Evolutionary conservation across 164 flowering plant genomes (phyloP), one percentile per base, ranked within the genome.

Genomic region (Vitis cinerea): DNA sequence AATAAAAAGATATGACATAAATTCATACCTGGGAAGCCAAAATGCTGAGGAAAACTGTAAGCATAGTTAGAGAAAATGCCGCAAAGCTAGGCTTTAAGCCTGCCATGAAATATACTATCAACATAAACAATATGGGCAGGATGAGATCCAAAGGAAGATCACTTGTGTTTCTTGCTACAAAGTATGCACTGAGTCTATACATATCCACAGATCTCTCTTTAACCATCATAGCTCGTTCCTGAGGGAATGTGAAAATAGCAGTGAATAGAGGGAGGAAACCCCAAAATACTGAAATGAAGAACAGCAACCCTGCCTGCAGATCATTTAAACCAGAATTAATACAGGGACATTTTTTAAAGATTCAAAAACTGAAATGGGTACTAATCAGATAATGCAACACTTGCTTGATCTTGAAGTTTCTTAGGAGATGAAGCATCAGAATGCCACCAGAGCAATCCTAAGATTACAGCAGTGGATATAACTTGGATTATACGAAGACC

Each of bases 391-490:
- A 29, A n/a, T 53, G 7, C 10, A 30, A 9, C 31, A 61, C 68
- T 30, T 74, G 50, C 83, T 73, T 80, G 78, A 59, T 80, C 75
- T 48, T 72, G 79, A 10, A 78, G 60, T 10, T 51, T 9, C 19
- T 65, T 66, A 3, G 74, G 70, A 23, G 63, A 17, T 8, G 59
- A 37, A 51, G 63, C 57, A 73, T 75, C 79, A 15, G 83, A 78
- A 13, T 71, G 77, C 85, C 85, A 84, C 87, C 85, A 84, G 14
- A 82, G 77, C 9, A 80, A 64, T 48, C 83, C 85, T 1, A 71
- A 1, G 37, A 82, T 74, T 23, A 80, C 12, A 10, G 83, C 82
- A 23, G 77, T 80, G 7, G 79, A 50, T 9, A 80, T 3, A 17
- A 84, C 83, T 78, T 84, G 87, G 31, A 61, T 71, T 8, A 78